Evolutionary conservation across 2,329 filamentous ascomycete genomes (phyloP), one percentile per base, ranked within the genome.

Genomic region (Venturia pyrina): DNA sequence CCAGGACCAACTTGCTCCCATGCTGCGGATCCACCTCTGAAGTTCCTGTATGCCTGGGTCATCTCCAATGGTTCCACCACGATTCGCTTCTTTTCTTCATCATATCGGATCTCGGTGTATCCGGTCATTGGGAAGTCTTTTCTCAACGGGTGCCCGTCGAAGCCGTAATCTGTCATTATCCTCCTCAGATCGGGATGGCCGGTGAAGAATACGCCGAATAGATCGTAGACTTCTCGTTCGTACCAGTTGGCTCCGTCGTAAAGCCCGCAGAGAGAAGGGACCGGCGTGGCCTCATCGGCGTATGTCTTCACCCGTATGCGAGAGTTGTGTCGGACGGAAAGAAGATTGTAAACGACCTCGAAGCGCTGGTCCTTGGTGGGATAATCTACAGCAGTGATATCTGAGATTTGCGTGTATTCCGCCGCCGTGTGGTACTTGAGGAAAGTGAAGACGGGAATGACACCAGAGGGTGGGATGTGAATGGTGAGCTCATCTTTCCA

Each of bases 71-170:
- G 95, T 83, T 99, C 96, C 41, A 96, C 93, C 68, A 99, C 93
- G 75, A 99, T 97, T 69, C 95, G 87, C 87, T 99, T 99, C 90
- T 97, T 99, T 85, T 99, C 96, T 81, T 99, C 95, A 71, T 99
- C 95, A 75, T 96, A 99, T 74, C 95, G 86, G 71, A 99, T 89
- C 82, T 99, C 96, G 43, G 95, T 99, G 82, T 99, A 99, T 61
- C 95, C 95, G 2, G 95, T 97, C 76, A 99, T 81, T 28, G 95
- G 95, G 82, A 99, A 99, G 76, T 99, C 95, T 82, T 99, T 99
- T 75, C 96, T 87, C 75, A 99, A 81, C 53, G 95, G 95, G 80
- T 99, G 95, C 64, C 95, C 95, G 77, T 99, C 96, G 75, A 99
- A 99, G 64, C 95, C 95, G 78, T 99, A 99, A 78, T 99, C 95